Evolutionary conservation across 768 basidiomycete genomes (phyloP).

Genomic region (Gymnopilus dilepis): DNA sequence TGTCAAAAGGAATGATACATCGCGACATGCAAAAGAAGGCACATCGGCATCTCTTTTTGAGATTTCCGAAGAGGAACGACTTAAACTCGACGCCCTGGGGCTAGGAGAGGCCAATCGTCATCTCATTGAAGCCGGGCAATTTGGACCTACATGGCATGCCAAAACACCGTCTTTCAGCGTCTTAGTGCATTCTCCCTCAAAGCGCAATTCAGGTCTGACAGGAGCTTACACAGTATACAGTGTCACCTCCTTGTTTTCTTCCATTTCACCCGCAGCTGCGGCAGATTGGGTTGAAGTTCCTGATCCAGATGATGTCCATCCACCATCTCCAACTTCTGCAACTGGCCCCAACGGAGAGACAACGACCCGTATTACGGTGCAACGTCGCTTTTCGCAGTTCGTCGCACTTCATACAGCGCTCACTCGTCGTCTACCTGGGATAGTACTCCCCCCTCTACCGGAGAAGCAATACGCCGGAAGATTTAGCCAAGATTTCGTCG

Average conservation of each 20-base stretch:
- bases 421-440: conserved; percentile 69
- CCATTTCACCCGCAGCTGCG: conserved; percentile 9
- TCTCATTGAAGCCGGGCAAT: conserved; percentile 70
- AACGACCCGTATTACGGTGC: conserved; percentile 69
- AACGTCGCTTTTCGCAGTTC: conserved; percentile 87
- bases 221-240: conserved; percentile 78
- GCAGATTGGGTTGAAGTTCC: conserved; percentile 32
- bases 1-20: not conserved
- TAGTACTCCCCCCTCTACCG: conserved; percentile 81
- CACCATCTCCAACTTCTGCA: conserved; percentile 24
- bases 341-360: conserved; percentile 29
- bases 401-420: conserved; percentile 77
- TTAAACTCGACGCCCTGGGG: conserved; percentile 44
- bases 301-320: conserved; percentile 31
- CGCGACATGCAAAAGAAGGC: conserved; percentile 35
- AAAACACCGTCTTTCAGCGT: conserved; percentile 77
- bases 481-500: conserved; percentile 82
- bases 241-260: conserved; percentile 74
- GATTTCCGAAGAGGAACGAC: conserved; percentile 48
- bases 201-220: conserved; percentile 66
- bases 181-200: conserved; percentile 82
- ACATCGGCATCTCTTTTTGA: conserved; percentile 37
- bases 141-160: conserved; percentile 74
- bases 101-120: conserved; percentile 68
- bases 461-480: conserved; percentile 86